These are phyloP conservation scores for Coniosporium tulheliwenetii DNA, from an alignment of 2,329 filamentous ascomycete genomes.

Conservation along the genomic window DNA sequence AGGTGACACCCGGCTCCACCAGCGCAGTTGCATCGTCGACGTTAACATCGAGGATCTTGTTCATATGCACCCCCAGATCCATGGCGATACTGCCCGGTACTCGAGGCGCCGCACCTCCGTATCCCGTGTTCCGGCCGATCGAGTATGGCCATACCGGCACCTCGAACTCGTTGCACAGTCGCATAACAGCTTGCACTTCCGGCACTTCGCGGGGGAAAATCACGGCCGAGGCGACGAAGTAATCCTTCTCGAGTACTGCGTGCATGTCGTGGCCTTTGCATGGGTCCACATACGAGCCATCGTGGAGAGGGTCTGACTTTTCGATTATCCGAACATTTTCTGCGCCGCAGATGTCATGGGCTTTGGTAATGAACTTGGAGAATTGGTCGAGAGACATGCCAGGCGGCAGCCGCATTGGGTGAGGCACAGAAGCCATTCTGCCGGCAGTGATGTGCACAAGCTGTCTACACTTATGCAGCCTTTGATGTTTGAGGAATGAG, in stretches of 20 bases:
- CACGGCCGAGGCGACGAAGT: slow-evolving; percentile 29
- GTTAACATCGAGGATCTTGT: slow-evolving; percentile 35
- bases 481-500: too few relatives aligned
- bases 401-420: slow-evolving; percentile 8
- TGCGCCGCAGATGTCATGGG: slow-evolving; percentile 9
- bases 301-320: slow-evolving; percentile 5
- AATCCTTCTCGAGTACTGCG: slow-evolving; percentile 19
- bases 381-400: slow-evolving; percentile 7
- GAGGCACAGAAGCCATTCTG: too few relatives aligned
- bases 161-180: slow-evolving; percentile 27
- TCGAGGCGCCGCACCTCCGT: slow-evolving; percentile 38
- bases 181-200: slow-evolving; percentile 32
- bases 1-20: slow-evolving; percentile 41
- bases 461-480: too few relatives aligned
- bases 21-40: slow-evolving; percentile 32
- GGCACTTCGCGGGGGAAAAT: slow-evolving; percentile 18
- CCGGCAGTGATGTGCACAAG: too few relatives aligned
- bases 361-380: slow-evolving; percentile 7
- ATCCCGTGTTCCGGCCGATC: slow-evolving; percentile 35
- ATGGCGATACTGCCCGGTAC: slow-evolving; percentile 35
- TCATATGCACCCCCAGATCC: slow-evolving; percentile 38
- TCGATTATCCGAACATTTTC: slow-evolving; percentile 13
- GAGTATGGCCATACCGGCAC: slow-evolving; percentile 35
- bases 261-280: slow-evolving; percentile 25
- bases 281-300: slow-evolving; percentile 13